These are phyloP conservation scores for Zygoascus ofunaensis DNA, from an alignment of 805 yeast genomes.

Conservation along the genomic window DNA sequence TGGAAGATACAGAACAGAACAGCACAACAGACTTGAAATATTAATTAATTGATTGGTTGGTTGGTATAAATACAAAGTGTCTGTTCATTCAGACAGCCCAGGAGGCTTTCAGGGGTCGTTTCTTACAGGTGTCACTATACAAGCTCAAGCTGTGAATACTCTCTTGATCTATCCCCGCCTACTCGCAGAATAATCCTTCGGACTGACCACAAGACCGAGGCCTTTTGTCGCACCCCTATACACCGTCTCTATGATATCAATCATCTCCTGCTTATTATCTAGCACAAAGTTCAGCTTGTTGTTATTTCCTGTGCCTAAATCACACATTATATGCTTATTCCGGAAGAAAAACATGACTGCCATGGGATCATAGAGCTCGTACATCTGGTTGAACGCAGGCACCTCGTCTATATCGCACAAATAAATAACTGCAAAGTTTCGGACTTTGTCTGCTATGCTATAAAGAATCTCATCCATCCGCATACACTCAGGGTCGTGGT, in stretches of 20 bases:
- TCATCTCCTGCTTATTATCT: slow-evolving; percentile 76
- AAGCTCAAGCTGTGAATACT: no score
- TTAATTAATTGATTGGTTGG: no score
- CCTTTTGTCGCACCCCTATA: slow-evolving; percentile 91
- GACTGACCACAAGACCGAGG: slow-evolving; percentile 81
- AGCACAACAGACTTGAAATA: no score
- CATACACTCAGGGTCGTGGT: slow-evolving; percentile 68
- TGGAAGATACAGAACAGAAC: no score
- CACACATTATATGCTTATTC: slow-evolving; percentile 95
- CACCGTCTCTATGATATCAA: slow-evolving; percentile 82
- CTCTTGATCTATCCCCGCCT: slow-evolving; percentile 14
- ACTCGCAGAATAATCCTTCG: slow-evolving; percentile 35
- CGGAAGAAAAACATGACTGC: slow-evolving; percentile 89
- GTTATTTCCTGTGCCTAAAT: slow-evolving; percentile 96
- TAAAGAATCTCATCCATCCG: slow-evolving; percentile 80
- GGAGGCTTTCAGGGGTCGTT: no score
- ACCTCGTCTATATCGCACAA: slow-evolving; percentile 84
- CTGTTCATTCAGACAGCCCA: no score
- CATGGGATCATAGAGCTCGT: slow-evolving; percentile 82
- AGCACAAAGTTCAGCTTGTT: slow-evolving; percentile 80
- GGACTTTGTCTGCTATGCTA: slow-evolving; percentile 70
- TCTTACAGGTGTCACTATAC: no score
- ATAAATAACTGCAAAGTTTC: slow-evolving; percentile 81
- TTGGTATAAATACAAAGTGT: no score
- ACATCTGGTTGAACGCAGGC: slow-evolving; percentile 84